These are phyloP conservation scores for Vitellaria paradoxa DNA, from an alignment of 179 eudicot species.

Conservation along the genomic window DNA sequence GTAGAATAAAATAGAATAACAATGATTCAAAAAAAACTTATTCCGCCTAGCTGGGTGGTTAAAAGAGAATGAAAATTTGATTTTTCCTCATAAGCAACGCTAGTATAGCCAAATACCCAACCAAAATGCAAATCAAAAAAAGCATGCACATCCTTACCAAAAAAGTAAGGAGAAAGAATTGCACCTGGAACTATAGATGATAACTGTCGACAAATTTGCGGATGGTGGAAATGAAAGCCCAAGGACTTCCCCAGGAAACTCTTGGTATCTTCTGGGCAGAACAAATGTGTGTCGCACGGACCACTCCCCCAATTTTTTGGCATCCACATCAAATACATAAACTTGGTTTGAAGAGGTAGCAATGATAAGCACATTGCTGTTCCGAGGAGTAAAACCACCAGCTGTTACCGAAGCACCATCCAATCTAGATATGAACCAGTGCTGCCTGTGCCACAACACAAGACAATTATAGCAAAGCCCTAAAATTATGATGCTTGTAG, in stretches of 20 bases:
- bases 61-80: neutral
- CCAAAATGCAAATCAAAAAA: neutral
- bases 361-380: slow-evolving; percentile 71
- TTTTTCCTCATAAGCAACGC: neutral
- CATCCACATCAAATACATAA: slow-evolving; percentile 92
- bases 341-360: slow-evolving; percentile 92
- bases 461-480: neutral
- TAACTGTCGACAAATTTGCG: slow-evolving; percentile 53
- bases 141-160: neutral
- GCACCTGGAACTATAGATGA: slow-evolving; percentile 88
- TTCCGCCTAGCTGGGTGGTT: too few species aligned
- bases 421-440: slow-evolving; percentile 93
- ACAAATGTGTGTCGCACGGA: slow-evolving; percentile 58
- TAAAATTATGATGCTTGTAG: neutral
- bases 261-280: slow-evolving; percentile 73
- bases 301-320: slow-evolving; percentile 88
- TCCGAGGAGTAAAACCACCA: slow-evolving; percentile 78
- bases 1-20: too few species aligned
- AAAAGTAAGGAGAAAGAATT: slow-evolving; percentile 7
- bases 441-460: slow-evolving; percentile 57
- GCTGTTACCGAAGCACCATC: slow-evolving; percentile 96
- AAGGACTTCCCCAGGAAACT: slow-evolving; percentile 95
- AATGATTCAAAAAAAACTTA: too few species aligned
- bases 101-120: neutral
- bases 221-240: slow-evolving; percentile 92